Percentiles rank a stretch among this genome's conserved stretches.
phyloP scores from a whole-genome alignment of 2,329 filamentous ascomycete genomes.

The Clonostachys byssicola region DNA sequence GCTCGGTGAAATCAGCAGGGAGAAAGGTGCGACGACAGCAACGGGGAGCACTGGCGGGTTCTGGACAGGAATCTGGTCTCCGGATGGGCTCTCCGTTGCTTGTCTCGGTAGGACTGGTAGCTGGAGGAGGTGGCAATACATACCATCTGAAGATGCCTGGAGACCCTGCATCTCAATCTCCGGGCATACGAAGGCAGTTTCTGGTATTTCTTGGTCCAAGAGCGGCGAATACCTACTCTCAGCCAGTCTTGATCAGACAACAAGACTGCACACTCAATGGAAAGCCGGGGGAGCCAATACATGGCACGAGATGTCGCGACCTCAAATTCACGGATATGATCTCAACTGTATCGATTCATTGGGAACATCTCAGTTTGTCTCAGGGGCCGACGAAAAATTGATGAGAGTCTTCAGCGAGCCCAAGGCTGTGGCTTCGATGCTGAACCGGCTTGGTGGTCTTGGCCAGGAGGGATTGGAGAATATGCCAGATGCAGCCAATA shows the following conservation, averaged over 20 bases:
- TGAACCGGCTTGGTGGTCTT: constrained; percentile 65
- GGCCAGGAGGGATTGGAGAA: constrained; percentile 26
- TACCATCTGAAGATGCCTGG: constrained; percentile 64
- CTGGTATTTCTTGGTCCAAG: constrained; percentile 78
- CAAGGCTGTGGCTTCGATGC: constrained; percentile 71
- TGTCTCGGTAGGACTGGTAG: constrained; percentile 88
- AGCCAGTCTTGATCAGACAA: constrained; percentile 89
- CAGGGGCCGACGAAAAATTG: constrained; percentile 96
- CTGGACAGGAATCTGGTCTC: constrained; percentile 93
- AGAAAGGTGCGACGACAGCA: constrained; percentile 93
- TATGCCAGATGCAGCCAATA: constrained; percentile 85
- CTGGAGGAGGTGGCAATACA: constrained; percentile 81
- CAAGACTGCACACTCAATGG: constrained; percentile 82
- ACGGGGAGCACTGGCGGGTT: constrained; percentile 95
- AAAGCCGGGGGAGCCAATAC: constrained; percentile 43
- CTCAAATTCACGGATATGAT: constrained; percentile 97
- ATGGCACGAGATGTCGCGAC: constrained; percentile 94
- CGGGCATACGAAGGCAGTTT: constrained; percentile 80
- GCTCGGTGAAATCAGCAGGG: constrained; percentile 87
- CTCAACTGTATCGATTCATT: constrained; percentile 88
- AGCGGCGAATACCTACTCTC: constrained; percentile 82
- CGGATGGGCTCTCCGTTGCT: constrained; percentile 68
- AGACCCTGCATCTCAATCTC: constrained; percentile 70
- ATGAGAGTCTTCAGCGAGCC: constrained; percentile 92
- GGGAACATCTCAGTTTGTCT: constrained; percentile 74